Conservation (phyloP, 768 basidiomycete species). For the Amyloporia xantha region DNA sequence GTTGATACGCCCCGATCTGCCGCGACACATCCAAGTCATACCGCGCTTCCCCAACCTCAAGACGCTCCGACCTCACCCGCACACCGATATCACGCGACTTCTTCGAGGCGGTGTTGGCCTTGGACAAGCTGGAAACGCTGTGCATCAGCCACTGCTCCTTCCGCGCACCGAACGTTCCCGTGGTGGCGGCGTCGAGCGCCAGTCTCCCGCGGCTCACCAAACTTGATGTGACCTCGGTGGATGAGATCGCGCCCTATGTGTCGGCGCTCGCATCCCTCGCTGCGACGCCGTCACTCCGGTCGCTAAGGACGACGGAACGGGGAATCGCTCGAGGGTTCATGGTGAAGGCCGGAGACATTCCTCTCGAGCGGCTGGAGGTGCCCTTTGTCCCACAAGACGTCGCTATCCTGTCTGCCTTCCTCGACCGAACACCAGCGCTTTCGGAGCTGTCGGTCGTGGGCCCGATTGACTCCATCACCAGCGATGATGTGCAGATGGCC, state of each 20-base stretch:
- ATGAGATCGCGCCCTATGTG: background rate
- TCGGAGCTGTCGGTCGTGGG: background rate
- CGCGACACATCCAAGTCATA: background rate
- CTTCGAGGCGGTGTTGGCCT: background rate
- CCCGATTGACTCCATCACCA: background rate
- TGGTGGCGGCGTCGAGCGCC: background rate
- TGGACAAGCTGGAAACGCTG: background rate
- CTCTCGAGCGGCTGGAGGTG: background rate
- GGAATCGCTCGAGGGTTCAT: slow-evolving; percentile 3
- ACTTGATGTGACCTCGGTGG: background rate
- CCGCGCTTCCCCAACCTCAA: slow-evolving; percentile 1
- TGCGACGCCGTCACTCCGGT: background rate
- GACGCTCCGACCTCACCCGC: background rate
- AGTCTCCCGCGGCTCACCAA: background rate
- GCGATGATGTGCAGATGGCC: background rate
- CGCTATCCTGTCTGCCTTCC: background rate
- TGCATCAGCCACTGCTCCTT: slow-evolving; percentile 4
- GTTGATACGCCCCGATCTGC: background rate
- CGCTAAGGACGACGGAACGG: slow-evolving; percentile 2
- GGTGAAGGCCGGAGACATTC: background rate
- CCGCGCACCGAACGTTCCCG: background rate
- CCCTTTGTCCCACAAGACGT: background rate
- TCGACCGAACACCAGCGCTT: background rate
- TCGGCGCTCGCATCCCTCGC: background rate
- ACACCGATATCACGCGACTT: background rate